Evolutionary conservation across 306 rosid species (phyloP).

Genomic region (Medicago ruthenica): DNA sequence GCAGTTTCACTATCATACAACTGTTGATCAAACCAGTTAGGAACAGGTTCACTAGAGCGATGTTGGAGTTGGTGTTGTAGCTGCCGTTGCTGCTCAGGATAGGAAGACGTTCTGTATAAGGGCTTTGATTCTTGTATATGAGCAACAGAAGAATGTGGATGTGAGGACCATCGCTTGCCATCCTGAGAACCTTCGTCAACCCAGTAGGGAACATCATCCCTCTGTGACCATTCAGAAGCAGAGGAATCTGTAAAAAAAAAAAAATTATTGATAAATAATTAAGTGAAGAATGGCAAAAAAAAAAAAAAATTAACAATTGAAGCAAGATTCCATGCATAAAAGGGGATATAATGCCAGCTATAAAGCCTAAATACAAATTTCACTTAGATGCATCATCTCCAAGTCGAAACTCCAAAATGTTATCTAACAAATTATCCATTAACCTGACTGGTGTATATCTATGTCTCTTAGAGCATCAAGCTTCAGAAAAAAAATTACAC

Average conservation of each 20-base stretch:
- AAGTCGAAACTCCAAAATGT: conserved; percentile 14
- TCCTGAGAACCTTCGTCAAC: conserved; percentile 51
- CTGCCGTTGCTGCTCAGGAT: conserved; percentile 80
- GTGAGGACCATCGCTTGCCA: conserved; percentile 64
- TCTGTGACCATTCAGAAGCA: conserved; percentile 61
- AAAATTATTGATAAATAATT: conserved; percentile 20
- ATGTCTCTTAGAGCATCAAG: neutral
- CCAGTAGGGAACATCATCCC: conserved; percentile 56
- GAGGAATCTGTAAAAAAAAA: conserved; percentile 51
- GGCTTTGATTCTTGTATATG: conserved; percentile 57
- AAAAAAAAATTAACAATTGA: conserved; percentile 25
- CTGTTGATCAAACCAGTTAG: conserved; percentile 59
- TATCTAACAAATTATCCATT: neutral
- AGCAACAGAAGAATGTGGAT: conserved; percentile 58
- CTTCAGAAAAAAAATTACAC: neutral
- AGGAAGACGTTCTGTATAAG: conserved; percentile 81
- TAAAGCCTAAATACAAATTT: conserved; percentile 25
- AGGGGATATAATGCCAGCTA: neutral
- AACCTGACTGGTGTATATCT: neutral
- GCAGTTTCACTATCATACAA: conserved; percentile 49
- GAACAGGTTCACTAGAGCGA: conserved; percentile 71
- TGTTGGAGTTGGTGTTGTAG: conserved; percentile 54
- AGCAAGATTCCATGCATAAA: conserved; percentile 16
- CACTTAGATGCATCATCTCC: conserved; percentile 17
- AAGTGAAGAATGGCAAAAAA: conserved; percentile 9